Percentiles rank a stretch among this genome's conserved stretches.
Conservation (phyloP, 202 grass and related monocot genomes). For the Carex arenaria region DNA sequence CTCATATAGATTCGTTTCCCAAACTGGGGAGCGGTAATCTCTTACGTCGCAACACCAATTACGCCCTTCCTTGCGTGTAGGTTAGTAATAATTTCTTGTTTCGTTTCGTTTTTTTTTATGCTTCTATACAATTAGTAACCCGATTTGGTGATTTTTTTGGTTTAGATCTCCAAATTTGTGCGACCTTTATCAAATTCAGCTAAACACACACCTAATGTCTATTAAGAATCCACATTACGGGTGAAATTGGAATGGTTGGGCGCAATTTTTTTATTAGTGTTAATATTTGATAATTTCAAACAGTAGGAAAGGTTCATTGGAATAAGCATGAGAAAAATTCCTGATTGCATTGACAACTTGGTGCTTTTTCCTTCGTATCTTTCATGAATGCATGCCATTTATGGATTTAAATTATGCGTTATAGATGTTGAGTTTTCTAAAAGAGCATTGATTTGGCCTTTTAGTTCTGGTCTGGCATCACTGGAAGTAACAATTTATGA, state of each 20-base stretch:
- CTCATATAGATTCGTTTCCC: slow-evolving; percentile 1
- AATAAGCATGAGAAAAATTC: not conserved
- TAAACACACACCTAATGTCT: not conserved
- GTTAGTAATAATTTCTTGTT: not conserved
- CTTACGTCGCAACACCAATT: not conserved
- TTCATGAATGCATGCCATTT: not conserved
- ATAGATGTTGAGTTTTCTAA: not conserved
- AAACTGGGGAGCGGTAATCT: not conserved
- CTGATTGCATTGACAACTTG: not conserved
- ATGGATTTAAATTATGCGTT: not conserved
- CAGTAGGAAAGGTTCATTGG: not conserved
- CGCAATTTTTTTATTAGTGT: not conserved
- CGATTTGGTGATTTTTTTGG: not conserved
- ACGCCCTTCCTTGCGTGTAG: not conserved
- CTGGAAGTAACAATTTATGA: slow-evolving; percentile 21
- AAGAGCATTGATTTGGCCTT: not conserved
- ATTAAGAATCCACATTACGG: not conserved
- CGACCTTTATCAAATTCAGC: not conserved
- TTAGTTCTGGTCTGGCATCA: not conserved
- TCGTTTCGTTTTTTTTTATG: not conserved
- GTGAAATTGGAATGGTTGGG: not conserved
- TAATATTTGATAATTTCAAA: not conserved
- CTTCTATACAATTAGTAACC: not conserved
- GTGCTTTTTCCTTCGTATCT: not conserved
- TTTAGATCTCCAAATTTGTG: slow-evolving; percentile 6